Evolutionary conservation across 768 basidiomycete genomes (phyloP).

Genomic region (Pulveroboletus sp.): DNA sequence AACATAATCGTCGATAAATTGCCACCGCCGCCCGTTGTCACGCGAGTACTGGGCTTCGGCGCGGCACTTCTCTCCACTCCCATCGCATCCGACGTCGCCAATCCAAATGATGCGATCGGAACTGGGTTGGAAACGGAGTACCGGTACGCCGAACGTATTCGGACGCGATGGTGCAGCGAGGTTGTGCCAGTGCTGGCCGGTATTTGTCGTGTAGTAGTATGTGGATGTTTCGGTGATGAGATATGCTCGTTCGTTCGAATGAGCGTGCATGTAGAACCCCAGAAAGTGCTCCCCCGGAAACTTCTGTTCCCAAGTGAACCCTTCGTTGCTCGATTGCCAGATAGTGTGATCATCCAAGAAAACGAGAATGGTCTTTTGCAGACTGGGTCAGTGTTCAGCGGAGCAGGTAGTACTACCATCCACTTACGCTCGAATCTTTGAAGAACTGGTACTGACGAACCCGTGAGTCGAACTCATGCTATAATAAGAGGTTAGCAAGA

Average conservation of each 20-base stretch:
- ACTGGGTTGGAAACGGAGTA: constrained; percentile 83
- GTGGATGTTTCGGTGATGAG: constrained; percentile 66
- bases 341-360: constrained; percentile 70
- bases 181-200: constrained; percentile 65
- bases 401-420: not conserved
- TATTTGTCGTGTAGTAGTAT: constrained; percentile 80
- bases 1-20: constrained; percentile 77
- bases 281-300: constrained; percentile 62
- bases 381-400: not conserved
- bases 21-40: constrained; percentile 78
- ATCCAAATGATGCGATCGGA: constrained; percentile 89
- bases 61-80: constrained; percentile 52
- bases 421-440: constrained; percentile 61
- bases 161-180: constrained; percentile 62
- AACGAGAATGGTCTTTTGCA: constrained; percentile 69
- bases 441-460: constrained; percentile 83
- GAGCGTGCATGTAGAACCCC: constrained; percentile 82
- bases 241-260: constrained; percentile 78
- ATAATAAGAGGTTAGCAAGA: constrained; percentile 8
- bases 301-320: constrained; percentile 81
- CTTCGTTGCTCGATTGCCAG: constrained; percentile 96
- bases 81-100: constrained; percentile 65
- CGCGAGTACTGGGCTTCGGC: constrained; percentile 70
- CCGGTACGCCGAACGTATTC: constrained; percentile 70
- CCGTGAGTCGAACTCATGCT: constrained; percentile 65